These are phyloP conservation scores for Rhinocladiella mackenziei DNA, from an alignment of 2,329 filamentous ascomycete species.

Conservation along the genomic window DNA sequence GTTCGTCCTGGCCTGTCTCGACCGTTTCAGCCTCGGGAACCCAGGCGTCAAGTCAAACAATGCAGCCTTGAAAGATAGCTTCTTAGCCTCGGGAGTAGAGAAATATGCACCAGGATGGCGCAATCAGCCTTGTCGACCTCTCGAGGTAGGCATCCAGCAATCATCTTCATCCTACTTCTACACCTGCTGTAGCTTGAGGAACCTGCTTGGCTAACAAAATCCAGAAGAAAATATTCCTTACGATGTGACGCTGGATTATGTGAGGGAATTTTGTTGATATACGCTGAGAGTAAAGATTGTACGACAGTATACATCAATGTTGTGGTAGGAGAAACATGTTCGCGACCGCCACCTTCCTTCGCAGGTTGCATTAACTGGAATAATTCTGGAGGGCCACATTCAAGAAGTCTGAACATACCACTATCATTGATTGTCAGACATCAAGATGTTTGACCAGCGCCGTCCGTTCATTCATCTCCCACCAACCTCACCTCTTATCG, in stretches of 20 bases:
- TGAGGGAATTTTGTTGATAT: not conserved
- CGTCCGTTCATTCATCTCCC: not conserved
- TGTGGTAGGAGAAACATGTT: too few relatives aligned
- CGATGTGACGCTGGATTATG: not conserved
- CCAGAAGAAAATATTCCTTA: not conserved
- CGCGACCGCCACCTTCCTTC: too few relatives aligned
- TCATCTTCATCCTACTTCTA: slow-evolving; percentile 2
- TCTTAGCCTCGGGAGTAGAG: not conserved
- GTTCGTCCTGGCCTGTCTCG: too few relatives aligned
- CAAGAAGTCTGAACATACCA: too few relatives aligned
- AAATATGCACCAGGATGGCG: slow-evolving; percentile 21
- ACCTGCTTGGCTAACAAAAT: not conserved
- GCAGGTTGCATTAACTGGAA: too few relatives aligned
- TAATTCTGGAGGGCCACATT: too few relatives aligned
- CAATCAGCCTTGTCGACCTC: slow-evolving; percentile 4
- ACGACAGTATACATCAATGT: not conserved
- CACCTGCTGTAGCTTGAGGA: not conserved
- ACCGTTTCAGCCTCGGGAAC: slow-evolving; percentile 6
- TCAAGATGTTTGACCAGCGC: too few relatives aligned
- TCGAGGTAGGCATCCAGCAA: not conserved
- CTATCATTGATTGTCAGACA: too few relatives aligned
- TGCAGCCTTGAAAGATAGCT: slow-evolving; percentile 9
- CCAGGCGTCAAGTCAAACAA: slow-evolving; percentile 14
- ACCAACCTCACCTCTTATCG: too few relatives aligned
- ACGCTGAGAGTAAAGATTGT: not conserved